These are phyloP conservation scores for Tausonia pullulans DNA, from an alignment of 1,284 basidiomycete species.

Conservation along the genomic window DNA sequence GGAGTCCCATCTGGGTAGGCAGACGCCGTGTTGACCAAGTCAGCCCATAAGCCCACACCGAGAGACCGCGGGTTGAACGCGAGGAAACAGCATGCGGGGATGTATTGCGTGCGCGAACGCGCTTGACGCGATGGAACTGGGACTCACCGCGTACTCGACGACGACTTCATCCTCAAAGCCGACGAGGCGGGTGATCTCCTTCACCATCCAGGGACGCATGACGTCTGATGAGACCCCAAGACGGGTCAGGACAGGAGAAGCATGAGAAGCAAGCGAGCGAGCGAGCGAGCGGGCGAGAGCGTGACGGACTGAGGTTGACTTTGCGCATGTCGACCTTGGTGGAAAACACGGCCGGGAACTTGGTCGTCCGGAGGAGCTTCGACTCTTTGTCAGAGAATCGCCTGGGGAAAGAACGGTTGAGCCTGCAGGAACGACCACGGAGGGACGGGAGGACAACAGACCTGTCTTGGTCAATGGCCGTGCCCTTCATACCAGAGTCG, in stretches of 20 bases:
- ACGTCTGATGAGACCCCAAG: slow-evolving; percentile 20
- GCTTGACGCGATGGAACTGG: background rate
- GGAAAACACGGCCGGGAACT: slow-evolving; percentile 51
- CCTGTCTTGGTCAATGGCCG: no score
- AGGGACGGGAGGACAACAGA: no score
- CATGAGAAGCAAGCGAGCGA: background rate
- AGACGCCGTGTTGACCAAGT: no score
- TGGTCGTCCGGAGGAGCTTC: slow-evolving; percentile 73
- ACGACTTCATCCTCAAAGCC: slow-evolving; percentile 96
- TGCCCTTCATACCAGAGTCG: no score
- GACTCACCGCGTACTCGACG: slow-evolving; percentile 64
- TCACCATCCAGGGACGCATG: slow-evolving; percentile 86
- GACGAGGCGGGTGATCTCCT: slow-evolving; percentile 76
- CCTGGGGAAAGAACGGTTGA: no score
- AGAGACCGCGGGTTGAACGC: background rate
- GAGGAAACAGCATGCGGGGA: background rate
- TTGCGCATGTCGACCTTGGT: slow-evolving; percentile 82
- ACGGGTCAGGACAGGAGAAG: background rate
- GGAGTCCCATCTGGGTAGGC: slow-evolving; percentile 50
- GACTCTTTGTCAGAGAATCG: slow-evolving; percentile 93
- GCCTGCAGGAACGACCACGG: no score
- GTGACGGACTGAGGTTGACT: slow-evolving; percentile 48
- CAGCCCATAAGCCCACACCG: no score
- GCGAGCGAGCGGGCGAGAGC: background rate
- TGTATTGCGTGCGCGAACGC: background rate